Percentiles rank a stretch among this genome's conserved stretches.
phyloP scores from a whole-genome alignment of 345 rosid species.

The Ceriops decandra region DNA sequence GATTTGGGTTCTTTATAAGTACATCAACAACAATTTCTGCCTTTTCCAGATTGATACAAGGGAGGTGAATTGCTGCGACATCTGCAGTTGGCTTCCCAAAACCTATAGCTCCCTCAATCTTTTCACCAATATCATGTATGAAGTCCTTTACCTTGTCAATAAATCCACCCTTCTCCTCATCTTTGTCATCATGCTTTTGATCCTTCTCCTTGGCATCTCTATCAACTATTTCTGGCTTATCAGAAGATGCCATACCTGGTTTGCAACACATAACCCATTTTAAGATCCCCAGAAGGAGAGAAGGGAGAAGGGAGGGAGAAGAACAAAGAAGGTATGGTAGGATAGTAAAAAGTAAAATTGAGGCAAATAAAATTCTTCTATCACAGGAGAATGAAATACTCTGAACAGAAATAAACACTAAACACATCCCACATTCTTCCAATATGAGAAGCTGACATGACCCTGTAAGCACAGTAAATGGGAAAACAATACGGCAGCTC shows the following conservation, averaged over 20 bases:
- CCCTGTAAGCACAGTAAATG: not conserved
- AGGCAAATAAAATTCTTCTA: no score
- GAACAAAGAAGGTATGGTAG: no score
- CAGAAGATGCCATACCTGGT: conserved; percentile 64
- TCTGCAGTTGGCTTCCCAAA: conserved; percentile 98
- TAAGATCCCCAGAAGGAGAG: no score
- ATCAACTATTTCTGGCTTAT: conserved; percentile 50
- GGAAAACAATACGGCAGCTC: not conserved
- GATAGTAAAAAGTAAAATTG: no score
- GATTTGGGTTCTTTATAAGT: conserved; percentile 89
- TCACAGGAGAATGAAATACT: not conserved
- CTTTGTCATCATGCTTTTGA: conserved; percentile 49
- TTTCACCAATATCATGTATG: conserved; percentile 87
- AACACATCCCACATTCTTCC: not conserved
- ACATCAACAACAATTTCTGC: conserved; percentile 83
- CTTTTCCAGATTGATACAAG: conserved; percentile 70
- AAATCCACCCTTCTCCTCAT: conserved; percentile 74
- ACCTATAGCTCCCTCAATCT: conserved; percentile 81
- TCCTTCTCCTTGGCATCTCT: conserved; percentile 46
- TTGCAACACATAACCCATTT: not conserved
- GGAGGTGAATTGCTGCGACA: conserved; percentile 70
- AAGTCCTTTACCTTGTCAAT: conserved; percentile 88
- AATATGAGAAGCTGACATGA: not conserved
- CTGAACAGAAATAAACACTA: not conserved
- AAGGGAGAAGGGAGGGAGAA: no score